Evolutionary conservation across 179 eudicot species (phyloP).

Genomic region (Spinacia oleracea): DNA sequence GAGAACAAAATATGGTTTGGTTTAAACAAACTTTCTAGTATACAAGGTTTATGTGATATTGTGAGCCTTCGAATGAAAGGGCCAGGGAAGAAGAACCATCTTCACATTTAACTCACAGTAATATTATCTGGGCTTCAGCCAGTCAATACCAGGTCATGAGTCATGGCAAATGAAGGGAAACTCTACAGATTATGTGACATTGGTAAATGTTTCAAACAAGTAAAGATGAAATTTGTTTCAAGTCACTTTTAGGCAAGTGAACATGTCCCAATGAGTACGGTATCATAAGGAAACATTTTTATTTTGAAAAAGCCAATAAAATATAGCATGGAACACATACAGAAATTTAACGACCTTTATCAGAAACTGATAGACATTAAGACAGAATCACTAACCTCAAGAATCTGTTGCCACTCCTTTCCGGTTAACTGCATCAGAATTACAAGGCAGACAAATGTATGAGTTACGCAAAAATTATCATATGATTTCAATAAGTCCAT

Average conservation of each 20-base stretch:
- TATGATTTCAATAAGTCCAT: neutral
- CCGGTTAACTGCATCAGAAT: slow-evolving; percentile 68
- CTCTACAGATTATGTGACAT: slow-evolving; percentile 40
- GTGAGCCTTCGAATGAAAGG: slow-evolving; percentile 15
- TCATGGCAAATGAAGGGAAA: slow-evolving; percentile 30
- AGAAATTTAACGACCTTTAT: neutral
- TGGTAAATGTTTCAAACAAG: slow-evolving; percentile 23
- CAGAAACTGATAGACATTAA: slow-evolving; percentile 3
- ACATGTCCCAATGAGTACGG: neutral
- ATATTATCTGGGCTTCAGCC: slow-evolving; percentile 39
- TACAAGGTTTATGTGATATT: neutral
- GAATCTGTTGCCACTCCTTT: slow-evolving; percentile 75
- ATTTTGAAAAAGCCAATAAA: neutral
- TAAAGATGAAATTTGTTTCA: slow-evolving; percentile 3
- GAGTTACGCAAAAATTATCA: neutral
- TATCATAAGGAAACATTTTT: neutral
- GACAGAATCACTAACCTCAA: slow-evolving; percentile 63
- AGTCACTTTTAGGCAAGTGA: slow-evolving; percentile 25
- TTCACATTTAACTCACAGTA: slow-evolving; percentile 27
- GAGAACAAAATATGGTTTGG: neutral
- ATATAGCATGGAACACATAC: neutral
- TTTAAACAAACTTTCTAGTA: neutral
- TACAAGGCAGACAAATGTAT: neutral
- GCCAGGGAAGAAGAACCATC: slow-evolving; percentile 30
- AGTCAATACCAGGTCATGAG: slow-evolving; percentile 36